These are phyloP conservation scores for Thermomyces lanuginosus DNA, from an alignment of 2,329 filamentous ascomycete species.

Conservation along the genomic window DNA sequence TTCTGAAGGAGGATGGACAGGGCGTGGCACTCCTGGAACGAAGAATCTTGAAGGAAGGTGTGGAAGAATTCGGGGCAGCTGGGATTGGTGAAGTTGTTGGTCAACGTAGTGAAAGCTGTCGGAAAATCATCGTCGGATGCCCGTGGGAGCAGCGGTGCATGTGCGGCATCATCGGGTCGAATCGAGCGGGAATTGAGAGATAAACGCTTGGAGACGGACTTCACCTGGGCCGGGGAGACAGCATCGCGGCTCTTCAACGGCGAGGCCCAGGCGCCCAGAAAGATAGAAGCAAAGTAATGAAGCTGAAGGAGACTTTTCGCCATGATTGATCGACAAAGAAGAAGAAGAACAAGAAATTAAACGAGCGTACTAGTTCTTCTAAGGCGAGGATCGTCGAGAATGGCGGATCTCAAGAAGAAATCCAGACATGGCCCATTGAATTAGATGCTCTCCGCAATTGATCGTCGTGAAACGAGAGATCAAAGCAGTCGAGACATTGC, in stretches of 20 bases:
- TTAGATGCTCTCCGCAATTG: too few species aligned
- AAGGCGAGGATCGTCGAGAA: too few species aligned
- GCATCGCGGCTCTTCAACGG: background rate
- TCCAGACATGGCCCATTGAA: too few species aligned
- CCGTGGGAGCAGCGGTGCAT: background rate
- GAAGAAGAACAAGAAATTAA: conserved; percentile 1
- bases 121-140: conserved; percentile 35
- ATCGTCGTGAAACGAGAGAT: too few species aligned
- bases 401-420: too few species aligned
- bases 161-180: background rate
- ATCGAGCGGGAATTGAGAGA: conserved; percentile 4
- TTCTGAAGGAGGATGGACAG: conserved; percentile 74
- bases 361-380: conserved; percentile 1
- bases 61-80: conserved; percentile 44
- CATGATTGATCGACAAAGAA: too few species aligned
- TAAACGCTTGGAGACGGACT: background rate
- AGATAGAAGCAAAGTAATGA: too few species aligned
- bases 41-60: conserved; percentile 46
- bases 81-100: conserved; percentile 42
- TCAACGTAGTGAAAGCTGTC: conserved; percentile 50
- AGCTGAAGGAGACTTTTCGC: too few species aligned
- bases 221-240: conserved; percentile 3
- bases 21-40: conserved; percentile 61
- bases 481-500: too few species aligned
- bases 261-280: too few species aligned